Base-by-base conservation (phyloP, 1,284 basidiomycete species). In the Cryptococcus sp. region DNA sequence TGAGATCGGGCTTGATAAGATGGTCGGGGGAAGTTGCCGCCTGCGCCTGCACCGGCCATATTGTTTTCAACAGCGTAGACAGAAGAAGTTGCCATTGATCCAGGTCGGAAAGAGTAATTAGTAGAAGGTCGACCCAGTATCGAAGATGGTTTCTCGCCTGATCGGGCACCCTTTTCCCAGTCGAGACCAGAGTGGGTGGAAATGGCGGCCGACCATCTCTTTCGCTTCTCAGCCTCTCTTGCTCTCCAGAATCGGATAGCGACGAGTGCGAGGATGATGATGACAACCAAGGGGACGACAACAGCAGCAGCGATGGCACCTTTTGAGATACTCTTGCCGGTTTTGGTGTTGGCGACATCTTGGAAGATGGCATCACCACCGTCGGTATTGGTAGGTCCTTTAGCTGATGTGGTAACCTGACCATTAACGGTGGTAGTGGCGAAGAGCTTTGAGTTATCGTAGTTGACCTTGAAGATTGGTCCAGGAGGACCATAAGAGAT, bases 221-320 rank as follows among this genome's bases (percentile, higher is more conserved):
- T 83, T 63, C 84, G 80, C 73, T 88, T 83, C 58, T 84, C 80
- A 54, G 79, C 78, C 59, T 82, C 81, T 65, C 79, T 83, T 35
- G 74, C 67, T 53, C 89, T 83, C 64, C 79, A 83, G 65, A 82
- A 80, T 65, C 79, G 89, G 49, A 74, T 61, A 0, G 79, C 76
- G 30, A 78, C 79, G 30, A 80, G 67, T 50, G 78, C 78, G 34
- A 86, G 59, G 42, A 73, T 75, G 48, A 79, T 78, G 59, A 84
- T 66, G 60, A 86, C 73, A 46, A 78, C 48, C 45, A 91, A 78
- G 0, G 88, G 86, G n/a, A 90, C 70, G 53, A 92, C 76, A 55
- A 90, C 81, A 8, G 86, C 90, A 1, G 86, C 91, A 2, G 89
- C 90, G 38, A 86, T 82, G 53, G 82, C 84, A 31, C 89, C 90